Evolutionary conservation across 148 eudicot genomes (phyloP).

Genomic region (Tetragonia tetragonoides): DNA sequence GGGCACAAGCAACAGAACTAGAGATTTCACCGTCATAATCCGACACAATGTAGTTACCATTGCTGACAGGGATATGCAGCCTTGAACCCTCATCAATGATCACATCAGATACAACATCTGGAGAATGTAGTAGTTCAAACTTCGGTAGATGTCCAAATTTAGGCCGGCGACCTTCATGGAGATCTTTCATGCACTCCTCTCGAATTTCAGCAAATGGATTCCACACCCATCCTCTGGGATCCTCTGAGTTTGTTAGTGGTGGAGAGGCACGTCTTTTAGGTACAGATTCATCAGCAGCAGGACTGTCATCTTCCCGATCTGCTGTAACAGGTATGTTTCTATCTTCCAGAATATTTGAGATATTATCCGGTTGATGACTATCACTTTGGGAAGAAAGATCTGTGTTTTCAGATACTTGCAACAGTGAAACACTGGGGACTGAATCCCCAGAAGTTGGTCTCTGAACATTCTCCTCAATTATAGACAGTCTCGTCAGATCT

Average conservation of each 20-base stretch:
- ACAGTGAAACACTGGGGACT: constrained; percentile 9
- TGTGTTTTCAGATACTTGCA: constrained; percentile 17
- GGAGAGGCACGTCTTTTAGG: constrained; percentile 26
- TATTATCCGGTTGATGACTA: constrained; percentile 29
- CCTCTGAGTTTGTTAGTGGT: constrained; percentile 28
- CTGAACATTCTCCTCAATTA: constrained; percentile 20
- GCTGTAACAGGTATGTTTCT: constrained; percentile 31
- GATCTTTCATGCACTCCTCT: constrained; percentile 52
- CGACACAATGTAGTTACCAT: constrained; percentile 55
- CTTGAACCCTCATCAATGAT: constrained; percentile 68
- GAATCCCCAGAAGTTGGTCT: constrained; percentile 12
- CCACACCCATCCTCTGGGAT: constrained; percentile 55
- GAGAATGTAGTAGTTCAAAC: constrained; percentile 35
- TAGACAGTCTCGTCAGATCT: constrained; percentile 12
- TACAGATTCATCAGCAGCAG: constrained; percentile 20
- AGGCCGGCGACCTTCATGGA: constrained; percentile 43
- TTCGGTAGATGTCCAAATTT: constrained; percentile 43
- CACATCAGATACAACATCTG: constrained; percentile 42
- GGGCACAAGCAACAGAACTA: constrained; percentile 80
- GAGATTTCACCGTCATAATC: constrained; percentile 88
- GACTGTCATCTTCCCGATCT: constrained; percentile 24
- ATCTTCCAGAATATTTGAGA: constrained; percentile 26
- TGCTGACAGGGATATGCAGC: constrained; percentile 69
- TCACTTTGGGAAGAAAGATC: constrained; percentile 14
- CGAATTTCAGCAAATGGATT: constrained; percentile 51